phyloP scores from a whole-genome alignment of 2,329 filamentous ascomycete species.

The Microcyclosporella mali region DNA sequence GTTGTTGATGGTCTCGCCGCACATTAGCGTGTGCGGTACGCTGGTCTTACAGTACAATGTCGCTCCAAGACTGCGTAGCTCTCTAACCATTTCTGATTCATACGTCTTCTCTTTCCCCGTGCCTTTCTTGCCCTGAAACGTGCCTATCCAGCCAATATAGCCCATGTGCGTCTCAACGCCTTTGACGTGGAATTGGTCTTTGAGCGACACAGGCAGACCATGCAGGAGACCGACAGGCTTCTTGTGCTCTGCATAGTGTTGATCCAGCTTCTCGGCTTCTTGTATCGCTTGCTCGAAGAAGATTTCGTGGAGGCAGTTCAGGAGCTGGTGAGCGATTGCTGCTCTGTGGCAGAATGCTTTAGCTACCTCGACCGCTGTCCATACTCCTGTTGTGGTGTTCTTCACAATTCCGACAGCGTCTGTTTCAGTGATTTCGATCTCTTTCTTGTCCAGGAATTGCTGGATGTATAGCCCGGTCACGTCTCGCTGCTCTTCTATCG shows the following conservation, averaged over 20 bases:
- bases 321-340: slow-evolving; percentile 47
- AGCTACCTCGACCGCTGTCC: slow-evolving; percentile 52
- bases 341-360: slow-evolving; percentile 53
- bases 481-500: slow-evolving; percentile 48
- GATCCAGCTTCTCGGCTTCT: slow-evolving; percentile 38
- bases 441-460: slow-evolving; percentile 47
- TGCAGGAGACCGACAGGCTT: slow-evolving; percentile 43
- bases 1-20: slow-evolving; percentile 56
- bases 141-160: slow-evolving; percentile 60
- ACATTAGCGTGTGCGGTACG: slow-evolving; percentile 53
- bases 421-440: slow-evolving; percentile 57
- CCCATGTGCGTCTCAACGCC: slow-evolving; percentile 49
- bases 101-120: slow-evolving; percentile 46
- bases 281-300: slow-evolving; percentile 43
- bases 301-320: slow-evolving; percentile 42
- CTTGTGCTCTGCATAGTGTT: slow-evolving; percentile 33
- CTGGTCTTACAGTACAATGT: slow-evolving; percentile 52
- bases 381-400: slow-evolving; percentile 48
- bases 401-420: slow-evolving; percentile 52
- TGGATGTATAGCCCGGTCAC: slow-evolving; percentile 53
- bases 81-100: slow-evolving; percentile 54
- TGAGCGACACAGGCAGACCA: slow-evolving; percentile 44
- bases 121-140: slow-evolving; percentile 50
- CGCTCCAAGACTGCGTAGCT: slow-evolving; percentile 50
- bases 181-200: slow-evolving; percentile 46